A percentile compares a stretch with the other conserved stretches of the same genome.
These are phyloP conservation scores for Acacia acuminata DNA, from an alignment of 306 rosid genomes.

Conservation along the genomic window DNA sequence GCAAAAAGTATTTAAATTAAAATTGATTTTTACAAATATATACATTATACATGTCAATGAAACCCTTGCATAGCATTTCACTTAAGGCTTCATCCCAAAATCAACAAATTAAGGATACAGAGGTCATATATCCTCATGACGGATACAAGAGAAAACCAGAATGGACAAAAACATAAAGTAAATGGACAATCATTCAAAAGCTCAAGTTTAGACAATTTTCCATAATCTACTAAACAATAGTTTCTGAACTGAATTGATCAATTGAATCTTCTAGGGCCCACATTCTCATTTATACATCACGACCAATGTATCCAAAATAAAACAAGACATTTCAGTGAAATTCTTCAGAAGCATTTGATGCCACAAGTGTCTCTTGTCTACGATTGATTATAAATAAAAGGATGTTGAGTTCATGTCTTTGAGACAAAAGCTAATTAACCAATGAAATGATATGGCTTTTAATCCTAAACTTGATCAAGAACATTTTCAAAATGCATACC, in stretches of 20 bases:
- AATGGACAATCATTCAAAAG: background rate
- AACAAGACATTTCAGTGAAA: background rate
- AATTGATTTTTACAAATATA: background rate
- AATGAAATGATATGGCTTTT: conserved; percentile 6
- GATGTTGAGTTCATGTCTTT: background rate
- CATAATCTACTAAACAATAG: background rate
- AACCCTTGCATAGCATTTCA: background rate
- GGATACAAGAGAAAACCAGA: background rate
- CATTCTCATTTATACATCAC: background rate
- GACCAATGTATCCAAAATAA: background rate
- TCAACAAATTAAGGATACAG: background rate
- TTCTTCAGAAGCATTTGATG: background rate
- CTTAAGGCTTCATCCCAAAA: background rate
- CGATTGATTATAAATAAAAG: background rate
- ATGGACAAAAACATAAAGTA: background rate
- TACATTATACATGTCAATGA: too few species aligned
- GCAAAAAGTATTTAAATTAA: background rate
- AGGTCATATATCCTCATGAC: background rate
- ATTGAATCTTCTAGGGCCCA: background rate
- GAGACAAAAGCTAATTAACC: background rate
- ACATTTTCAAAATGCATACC: conserved; percentile 44
- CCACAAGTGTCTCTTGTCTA: background rate
- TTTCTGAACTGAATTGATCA: background rate
- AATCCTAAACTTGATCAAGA: background rate
- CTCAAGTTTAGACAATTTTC: background rate